Evolutionary conservation across 768 basidiomycete genomes (phyloP).

Genomic region (Leccinum broughii): DNA sequence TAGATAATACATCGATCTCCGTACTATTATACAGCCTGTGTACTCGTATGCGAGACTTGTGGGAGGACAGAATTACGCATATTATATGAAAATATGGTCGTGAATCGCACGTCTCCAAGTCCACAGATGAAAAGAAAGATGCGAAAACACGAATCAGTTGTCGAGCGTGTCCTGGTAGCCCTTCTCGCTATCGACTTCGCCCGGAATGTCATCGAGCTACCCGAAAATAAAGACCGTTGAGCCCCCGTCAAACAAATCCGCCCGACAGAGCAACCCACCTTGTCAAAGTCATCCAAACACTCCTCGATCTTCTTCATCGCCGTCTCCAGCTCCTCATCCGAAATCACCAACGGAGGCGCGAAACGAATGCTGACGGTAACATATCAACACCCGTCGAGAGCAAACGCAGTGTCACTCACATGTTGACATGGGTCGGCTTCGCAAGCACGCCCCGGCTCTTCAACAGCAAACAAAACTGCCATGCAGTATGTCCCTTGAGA

Average conservation of each 20-base stretch:
- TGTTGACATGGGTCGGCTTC: conserved; percentile 95
- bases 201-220: conserved; percentile 62
- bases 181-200: conserved; percentile 61
- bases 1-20: conserved; percentile 10
- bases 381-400: background rate
- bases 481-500: conserved; percentile 78
- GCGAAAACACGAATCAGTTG: conserved; percentile 13
- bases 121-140: background rate
- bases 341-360: conserved; percentile 92
- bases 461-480: conserved; percentile 92
- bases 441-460: conserved; percentile 91
- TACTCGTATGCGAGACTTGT: background rate
- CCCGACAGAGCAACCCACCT: conserved; percentile 42
- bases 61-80: background rate
- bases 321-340: conserved; percentile 78
- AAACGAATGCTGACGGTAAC: conserved; percentile 75
- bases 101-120: background rate
- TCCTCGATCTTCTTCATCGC: conserved; percentile 76
- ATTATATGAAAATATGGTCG: conserved; percentile 3
- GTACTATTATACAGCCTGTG: conserved; percentile 10
- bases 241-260: background rate
- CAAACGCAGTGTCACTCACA: conserved; percentile 50
- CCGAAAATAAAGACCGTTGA: background rate
- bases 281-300: conserved; percentile 78
- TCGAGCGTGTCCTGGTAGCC: conserved; percentile 45